A percentile compares a stretch with the other conserved stretches of the same genome.
Conservation (phyloP, 2,329 filamentous ascomycete genomes). For the Diaporthe vaccinii region DNA sequence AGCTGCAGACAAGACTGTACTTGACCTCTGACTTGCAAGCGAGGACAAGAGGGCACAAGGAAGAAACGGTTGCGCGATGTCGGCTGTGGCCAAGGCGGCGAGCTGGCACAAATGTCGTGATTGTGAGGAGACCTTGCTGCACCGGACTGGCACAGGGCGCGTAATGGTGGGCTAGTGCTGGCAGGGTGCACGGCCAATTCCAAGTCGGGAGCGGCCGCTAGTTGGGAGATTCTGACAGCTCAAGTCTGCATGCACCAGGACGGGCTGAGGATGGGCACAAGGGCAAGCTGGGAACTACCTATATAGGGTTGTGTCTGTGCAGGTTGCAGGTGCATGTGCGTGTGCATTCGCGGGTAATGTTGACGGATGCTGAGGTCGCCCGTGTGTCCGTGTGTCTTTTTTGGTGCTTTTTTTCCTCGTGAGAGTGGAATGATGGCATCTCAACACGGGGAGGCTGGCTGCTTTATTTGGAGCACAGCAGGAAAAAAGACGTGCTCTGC, state of each 20-base stretch:
- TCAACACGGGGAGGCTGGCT: conserved; percentile 5
- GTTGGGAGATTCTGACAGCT: conserved; percentile 21
- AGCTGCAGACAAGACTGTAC: not conserved
- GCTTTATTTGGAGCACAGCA: conserved; percentile 15
- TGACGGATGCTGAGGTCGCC: conserved; percentile 9
- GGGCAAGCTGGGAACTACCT: not conserved
- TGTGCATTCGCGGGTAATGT: not conserved
- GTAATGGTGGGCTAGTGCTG: not conserved
- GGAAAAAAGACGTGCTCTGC: conserved; percentile 8
- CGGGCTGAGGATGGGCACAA: not conserved
- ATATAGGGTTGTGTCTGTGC: conserved; percentile 1
- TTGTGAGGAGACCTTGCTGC: conserved; percentile 30
- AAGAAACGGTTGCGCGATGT: conserved; percentile 3
- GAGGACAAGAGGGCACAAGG: not conserved
- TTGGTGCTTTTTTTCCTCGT: not conserved
- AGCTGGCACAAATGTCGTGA: conserved; percentile 27
- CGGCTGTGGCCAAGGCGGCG: conserved; percentile 28
- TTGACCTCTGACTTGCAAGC: not conserved
- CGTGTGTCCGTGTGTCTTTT: not conserved
- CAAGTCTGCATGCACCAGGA: not conserved
- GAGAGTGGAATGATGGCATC: conserved; percentile 3
- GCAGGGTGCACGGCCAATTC: conserved; percentile 14
- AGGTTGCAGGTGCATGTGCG: not conserved
- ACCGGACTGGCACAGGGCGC: not conserved
- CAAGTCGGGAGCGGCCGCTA: conserved; percentile 28